A percentile compares a stretch with the other conserved stretches of the same genome.
Conservation (phyloP, 2,329 filamentous ascomycete genomes). For the Monilinia polystroma region DNA sequence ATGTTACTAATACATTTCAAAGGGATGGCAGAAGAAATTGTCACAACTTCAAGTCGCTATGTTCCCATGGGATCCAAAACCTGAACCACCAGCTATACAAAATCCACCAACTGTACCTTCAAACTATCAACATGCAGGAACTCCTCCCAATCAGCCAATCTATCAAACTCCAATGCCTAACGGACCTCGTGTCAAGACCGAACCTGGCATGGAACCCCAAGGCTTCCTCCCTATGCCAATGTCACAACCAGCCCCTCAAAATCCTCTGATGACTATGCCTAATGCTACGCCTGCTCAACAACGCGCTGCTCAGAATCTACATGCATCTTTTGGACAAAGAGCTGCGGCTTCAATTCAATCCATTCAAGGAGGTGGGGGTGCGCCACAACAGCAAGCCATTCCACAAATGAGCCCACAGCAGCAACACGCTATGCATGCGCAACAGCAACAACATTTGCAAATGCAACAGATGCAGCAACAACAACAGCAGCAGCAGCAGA, state of each 20-base stretch:
- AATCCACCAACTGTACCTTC: slow-evolving; percentile 40
- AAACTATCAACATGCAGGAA: slow-evolving; percentile 37
- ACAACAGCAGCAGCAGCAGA: slow-evolving; percentile 7
- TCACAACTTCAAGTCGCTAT: slow-evolving; percentile 78
- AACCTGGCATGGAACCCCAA: slow-evolving; percentile 43
- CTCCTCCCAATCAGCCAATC: slow-evolving; percentile 30
- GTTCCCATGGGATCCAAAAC: slow-evolving; percentile 94
- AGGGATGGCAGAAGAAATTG: slow-evolving; percentile 95
- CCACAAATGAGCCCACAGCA: slow-evolving; percentile 29
- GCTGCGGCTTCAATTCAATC: slow-evolving; percentile 67
- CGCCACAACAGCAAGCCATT: slow-evolving; percentile 35
- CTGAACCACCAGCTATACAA: slow-evolving; percentile 54
- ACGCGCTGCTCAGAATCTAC: slow-evolving; percentile 57
- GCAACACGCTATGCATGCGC: slow-evolving; percentile 40
- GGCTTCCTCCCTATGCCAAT: slow-evolving; percentile 21
- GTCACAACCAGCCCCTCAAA: slow-evolving; percentile 27
- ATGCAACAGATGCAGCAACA: slow-evolving; percentile 27
- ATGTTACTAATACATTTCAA: slow-evolving; percentile 25
- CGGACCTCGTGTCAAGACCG: slow-evolving; percentile 44
- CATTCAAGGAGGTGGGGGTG: slow-evolving; percentile 45
- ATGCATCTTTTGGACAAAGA: slow-evolving; percentile 59
- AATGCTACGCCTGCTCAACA: slow-evolving; percentile 48
- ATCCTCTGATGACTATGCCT: slow-evolving; percentile 37
- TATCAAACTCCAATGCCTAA: slow-evolving; percentile 29
- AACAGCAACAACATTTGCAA: slow-evolving; percentile 27